These are phyloP conservation scores for Psidium friedrichsthalianum DNA, from an alignment of 345 rosid species.

Conservation along the genomic window DNA sequence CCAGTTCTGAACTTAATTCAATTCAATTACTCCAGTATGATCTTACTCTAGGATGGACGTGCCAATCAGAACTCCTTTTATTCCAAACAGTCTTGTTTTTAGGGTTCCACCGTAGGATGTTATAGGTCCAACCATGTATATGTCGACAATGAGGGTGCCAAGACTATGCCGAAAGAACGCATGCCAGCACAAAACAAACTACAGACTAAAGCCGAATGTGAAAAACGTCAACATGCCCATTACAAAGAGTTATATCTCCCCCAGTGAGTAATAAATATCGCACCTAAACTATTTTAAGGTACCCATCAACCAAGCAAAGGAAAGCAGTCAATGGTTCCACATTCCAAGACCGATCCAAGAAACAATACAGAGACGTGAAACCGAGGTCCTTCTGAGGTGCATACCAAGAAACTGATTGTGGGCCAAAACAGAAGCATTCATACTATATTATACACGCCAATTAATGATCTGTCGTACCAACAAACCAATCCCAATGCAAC, in stretches of 20 bases:
- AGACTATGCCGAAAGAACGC: background rate
- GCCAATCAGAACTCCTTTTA: background rate
- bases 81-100: no score
- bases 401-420: background rate
- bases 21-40: background rate
- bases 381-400: background rate
- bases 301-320: background rate
- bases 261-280: background rate
- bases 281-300: background rate
- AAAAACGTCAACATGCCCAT: background rate
- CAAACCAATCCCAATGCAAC: background rate
- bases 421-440: background rate
- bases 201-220: background rate
- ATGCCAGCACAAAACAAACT: background rate
- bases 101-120: background rate
- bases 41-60: background rate
- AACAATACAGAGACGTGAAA: background rate
- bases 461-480: background rate
- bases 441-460: background rate
- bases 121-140: background rate
- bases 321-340: background rate
- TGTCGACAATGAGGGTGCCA: background rate
- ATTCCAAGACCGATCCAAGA: background rate
- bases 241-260: background rate
- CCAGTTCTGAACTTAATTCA: background rate